Evolutionary conservation across 2,329 filamentous ascomycete species (phyloP), one percentile per base, ranked within the genome.

Genomic region (Diaporthe sp.): DNA sequence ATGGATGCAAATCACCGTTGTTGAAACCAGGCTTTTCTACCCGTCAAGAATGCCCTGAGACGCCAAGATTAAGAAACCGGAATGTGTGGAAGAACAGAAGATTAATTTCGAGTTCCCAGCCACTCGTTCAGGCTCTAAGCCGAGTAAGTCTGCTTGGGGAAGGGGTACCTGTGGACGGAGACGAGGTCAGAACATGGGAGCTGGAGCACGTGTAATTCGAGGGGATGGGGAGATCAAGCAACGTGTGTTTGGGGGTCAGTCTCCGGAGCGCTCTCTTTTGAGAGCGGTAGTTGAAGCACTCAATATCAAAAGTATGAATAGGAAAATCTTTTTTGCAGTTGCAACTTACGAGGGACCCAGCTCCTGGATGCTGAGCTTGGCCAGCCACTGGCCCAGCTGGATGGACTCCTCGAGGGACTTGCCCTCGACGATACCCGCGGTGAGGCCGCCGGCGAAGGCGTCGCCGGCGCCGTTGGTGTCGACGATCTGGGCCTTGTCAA

Each of bases 391-490:
- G 79, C 97, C 97, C 90, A 97, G 94, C 84, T 98, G 94, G 80
- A 99, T 90, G 82, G 90, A 90, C 79, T 92, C 91, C 81, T 94
- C 92, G 70, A 99, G 89, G 73, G 91, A 84, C 88, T 97, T 94
- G 85, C 94, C 95, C 85, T 96, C 90, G 77, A 98, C 93, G 78
- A 98, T 89, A 83, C 96, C 97, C 72, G 97, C 97, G 74, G 95
- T 89, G 87, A 99, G 95, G 78, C 97, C 97, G 83, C 95, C 97
- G 76, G 97, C 96, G 82, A 99, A 99, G 72, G 97, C 96, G 84
- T 99, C 97, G 84, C 95, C 97, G 77, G 97, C 97, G 83, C 97
- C 97, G 84, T 96, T 98, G 85, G 96, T 98, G 87, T 99, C 97
- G 85, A 94, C 94, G 86, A 99, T 98, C 87, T 94, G 88, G 70